These are phyloP conservation scores for Zygosaccharomyces sapae DNA, from an alignment of 1,139 yeast genomes.

Conservation along the genomic window DNA sequence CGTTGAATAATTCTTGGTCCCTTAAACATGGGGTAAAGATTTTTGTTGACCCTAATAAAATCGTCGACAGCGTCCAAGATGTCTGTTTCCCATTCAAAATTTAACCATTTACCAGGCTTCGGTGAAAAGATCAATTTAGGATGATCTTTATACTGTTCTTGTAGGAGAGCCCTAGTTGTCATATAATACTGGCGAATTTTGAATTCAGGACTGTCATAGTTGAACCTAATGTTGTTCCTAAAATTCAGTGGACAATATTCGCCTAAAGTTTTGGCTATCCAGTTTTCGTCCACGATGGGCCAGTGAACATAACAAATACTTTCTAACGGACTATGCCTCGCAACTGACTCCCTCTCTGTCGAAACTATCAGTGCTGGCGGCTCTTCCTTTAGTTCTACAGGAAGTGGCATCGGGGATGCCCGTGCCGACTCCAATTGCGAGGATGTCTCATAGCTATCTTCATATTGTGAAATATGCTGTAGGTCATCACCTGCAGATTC, in stretches of 20 bases:
- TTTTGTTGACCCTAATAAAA: slow-evolving; percentile 8
- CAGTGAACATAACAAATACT: slow-evolving; percentile 5
- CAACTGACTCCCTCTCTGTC: not conserved
- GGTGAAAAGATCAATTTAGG: slow-evolving; percentile 8
- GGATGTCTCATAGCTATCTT: not conserved
- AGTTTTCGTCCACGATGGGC: slow-evolving; percentile 7
- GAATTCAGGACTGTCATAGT: slow-evolving; percentile 11
- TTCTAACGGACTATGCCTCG: not conserved
- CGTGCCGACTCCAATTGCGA: not conserved
- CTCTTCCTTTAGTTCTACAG: not conserved
- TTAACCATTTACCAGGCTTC: slow-evolving; percentile 7
- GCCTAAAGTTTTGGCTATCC: slow-evolving; percentile 7
- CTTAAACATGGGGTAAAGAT: slow-evolving; percentile 10
- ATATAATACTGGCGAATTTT: slow-evolving; percentile 6
- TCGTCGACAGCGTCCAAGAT: slow-evolving; percentile 11
- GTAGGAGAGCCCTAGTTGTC: slow-evolving; percentile 6
- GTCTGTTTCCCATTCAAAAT: slow-evolving; percentile 12
- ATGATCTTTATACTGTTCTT: slow-evolving; percentile 8
- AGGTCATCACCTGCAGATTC: too few species aligned
- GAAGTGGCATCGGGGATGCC: not conserved
- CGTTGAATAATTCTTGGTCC: slow-evolving; percentile 11
- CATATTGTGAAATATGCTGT: not conserved
- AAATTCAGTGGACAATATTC: slow-evolving; percentile 13
- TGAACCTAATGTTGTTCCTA: slow-evolving; percentile 9
- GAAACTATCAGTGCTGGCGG: not conserved